Conservation (phyloP, 371 early-diverging fungal species). For the Mortierella sp. region DNA sequence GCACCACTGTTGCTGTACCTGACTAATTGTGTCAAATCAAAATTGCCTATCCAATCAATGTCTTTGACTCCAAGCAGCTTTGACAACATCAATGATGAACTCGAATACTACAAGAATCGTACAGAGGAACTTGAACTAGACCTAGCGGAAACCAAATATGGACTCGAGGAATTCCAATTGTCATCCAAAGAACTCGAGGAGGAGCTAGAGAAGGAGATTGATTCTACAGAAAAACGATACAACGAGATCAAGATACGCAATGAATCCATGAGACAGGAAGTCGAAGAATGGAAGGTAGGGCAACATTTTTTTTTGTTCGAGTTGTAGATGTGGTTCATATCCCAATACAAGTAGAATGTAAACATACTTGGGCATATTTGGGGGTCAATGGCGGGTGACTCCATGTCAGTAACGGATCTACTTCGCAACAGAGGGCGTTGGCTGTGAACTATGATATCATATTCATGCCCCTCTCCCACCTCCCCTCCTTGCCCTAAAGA, state of each 20-base stretch:
- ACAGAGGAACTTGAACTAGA: constrained; percentile 64
- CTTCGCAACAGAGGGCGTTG: neutral
- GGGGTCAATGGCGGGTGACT: neutral
- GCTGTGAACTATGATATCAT: neutral
- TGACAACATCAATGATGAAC: constrained; percentile 68
- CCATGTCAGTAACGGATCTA: neutral
- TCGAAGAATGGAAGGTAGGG: constrained; percentile 82
- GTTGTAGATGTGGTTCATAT: neutral
- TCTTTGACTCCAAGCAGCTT: constrained; percentile 44
- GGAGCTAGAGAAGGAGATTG: constrained; percentile 73
- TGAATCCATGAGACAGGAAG: constrained; percentile 68
- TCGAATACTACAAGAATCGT: constrained; percentile 68
- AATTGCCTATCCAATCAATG: constrained; percentile 3
- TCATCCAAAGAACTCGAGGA: constrained; percentile 76
- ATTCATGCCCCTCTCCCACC: neutral
- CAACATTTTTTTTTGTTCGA: too few relatives aligned
- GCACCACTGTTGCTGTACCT: neutral
- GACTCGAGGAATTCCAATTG: constrained; percentile 73
- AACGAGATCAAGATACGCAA: constrained; percentile 73
- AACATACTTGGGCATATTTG: too few relatives aligned
- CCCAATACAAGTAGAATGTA: too few relatives aligned
- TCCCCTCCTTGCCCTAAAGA: neutral
- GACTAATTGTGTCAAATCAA: neutral
- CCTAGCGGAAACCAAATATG: constrained; percentile 68
- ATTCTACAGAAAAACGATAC: constrained; percentile 69